phyloP scores from a whole-genome alignment of 148 eudicot genomes.

The Rhododendron ovatum region DNA sequence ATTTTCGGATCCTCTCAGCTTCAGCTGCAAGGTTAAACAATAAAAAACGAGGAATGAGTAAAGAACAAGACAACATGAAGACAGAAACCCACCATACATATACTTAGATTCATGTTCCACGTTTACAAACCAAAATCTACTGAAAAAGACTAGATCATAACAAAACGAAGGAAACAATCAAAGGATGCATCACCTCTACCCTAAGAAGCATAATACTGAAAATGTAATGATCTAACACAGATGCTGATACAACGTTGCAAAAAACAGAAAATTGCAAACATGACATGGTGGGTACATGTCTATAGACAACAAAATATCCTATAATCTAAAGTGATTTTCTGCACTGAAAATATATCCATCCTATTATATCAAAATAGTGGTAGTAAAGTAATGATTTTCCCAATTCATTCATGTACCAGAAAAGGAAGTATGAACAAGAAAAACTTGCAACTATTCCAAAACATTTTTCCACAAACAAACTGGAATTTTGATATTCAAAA shows the following conservation, averaged over 20 bases:
- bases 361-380: not conserved
- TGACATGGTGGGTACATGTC: not conserved
- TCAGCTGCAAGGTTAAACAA: conserved; percentile 43
- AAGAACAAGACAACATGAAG: not conserved
- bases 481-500: not conserved
- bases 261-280: not conserved
- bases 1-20: conserved; percentile 78
- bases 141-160: not conserved
- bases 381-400: not conserved
- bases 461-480: not conserved
- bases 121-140: not conserved
- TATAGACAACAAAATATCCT: not conserved
- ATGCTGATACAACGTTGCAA: not conserved
- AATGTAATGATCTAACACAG: not conserved
- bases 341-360: not conserved
- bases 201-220: not conserved
- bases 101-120: not conserved
- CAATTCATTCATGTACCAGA: not conserved
- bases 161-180: not conserved
- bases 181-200: not conserved
- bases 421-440: not conserved
- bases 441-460: not conserved
- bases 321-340: not conserved
- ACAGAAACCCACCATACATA: not conserved
- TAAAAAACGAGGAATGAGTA: not conserved